phyloP scores from a whole-genome alignment of 768 basidiomycete species.

The Hericium alpestre region DNA sequence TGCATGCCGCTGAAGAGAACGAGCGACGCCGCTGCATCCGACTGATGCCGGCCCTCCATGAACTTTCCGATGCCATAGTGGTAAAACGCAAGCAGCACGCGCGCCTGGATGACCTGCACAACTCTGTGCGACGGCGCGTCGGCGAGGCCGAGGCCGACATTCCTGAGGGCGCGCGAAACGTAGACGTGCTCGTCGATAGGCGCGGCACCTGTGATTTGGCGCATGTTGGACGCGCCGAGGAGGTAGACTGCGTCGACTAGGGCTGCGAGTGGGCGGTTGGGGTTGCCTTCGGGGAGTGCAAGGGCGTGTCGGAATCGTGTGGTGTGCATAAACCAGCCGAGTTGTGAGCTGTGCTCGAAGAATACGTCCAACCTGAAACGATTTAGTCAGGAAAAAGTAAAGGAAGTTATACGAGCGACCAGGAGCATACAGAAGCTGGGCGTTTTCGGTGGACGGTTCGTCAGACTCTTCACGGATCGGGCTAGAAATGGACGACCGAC shows the following conservation, averaged over 20 bases:
- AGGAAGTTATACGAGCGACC: too few species aligned
- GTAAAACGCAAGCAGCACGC: constrained; percentile 24
- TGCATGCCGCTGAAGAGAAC: constrained; percentile 19
- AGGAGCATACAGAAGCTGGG: constrained; percentile 9
- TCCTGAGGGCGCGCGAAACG: constrained; percentile 37
- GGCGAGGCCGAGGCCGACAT: constrained; percentile 29
- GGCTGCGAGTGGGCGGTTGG: constrained; percentile 19
- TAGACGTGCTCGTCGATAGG: constrained; percentile 26
- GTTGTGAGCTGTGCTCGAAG: constrained; percentile 42
- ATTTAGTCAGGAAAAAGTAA: background rate
- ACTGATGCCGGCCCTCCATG: constrained; percentile 22
- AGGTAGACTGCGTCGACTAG: constrained; percentile 35
- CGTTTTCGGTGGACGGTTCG: constrained; percentile 6
- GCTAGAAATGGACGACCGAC: too few species aligned
- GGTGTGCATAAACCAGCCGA: constrained; percentile 58
- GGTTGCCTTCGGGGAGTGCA: constrained; percentile 18
- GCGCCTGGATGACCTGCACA: constrained; percentile 22
- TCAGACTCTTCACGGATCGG: background rate
- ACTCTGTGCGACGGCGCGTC: constrained; percentile 26
- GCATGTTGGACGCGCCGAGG: constrained; percentile 23
- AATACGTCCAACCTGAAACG: constrained; percentile 45
- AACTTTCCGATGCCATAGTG: constrained; percentile 19
- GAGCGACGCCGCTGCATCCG: constrained; percentile 21
- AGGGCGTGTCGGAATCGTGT: constrained; percentile 31
- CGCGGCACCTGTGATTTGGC: constrained; percentile 8